Conservation (phyloP, 2,329 filamentous ascomycete species). For the Colletotrichum sp. region DNA sequence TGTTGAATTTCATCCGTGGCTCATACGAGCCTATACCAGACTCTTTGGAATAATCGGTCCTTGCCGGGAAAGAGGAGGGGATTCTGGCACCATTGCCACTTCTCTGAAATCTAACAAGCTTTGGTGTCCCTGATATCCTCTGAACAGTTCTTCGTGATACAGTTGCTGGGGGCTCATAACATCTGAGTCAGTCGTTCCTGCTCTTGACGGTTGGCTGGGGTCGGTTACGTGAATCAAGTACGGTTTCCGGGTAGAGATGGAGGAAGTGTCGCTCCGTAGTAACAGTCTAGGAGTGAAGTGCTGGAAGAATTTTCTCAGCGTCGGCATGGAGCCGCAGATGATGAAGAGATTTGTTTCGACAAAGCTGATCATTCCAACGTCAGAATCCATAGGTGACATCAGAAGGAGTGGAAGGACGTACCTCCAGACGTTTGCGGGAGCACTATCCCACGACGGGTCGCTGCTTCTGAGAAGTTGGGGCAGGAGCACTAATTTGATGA, state of each 20-base stretch:
- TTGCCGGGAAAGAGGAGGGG: not conserved
- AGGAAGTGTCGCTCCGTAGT: constrained; percentile 26
- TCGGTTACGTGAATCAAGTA: not conserved
- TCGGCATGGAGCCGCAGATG: constrained; percentile 44
- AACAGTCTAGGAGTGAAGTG: constrained; percentile 35
- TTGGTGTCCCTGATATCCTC: not conserved
- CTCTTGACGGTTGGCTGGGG: not conserved
- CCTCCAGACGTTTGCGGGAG: constrained; percentile 19
- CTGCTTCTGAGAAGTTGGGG: not conserved
- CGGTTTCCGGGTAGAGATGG: not conserved
- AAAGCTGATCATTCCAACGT: constrained; percentile 19
- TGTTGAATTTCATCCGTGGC: not conserved
- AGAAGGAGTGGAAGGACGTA: not conserved
- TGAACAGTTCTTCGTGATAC: not conserved
- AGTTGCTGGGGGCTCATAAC: not conserved
- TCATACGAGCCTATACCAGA: not conserved
- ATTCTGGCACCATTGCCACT: not conserved
- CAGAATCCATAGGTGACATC: rapidly evolving
- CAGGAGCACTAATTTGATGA: constrained; percentile 4
- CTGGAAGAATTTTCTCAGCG: constrained; percentile 42
- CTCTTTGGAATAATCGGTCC: not conserved
- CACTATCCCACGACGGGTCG: constrained; percentile 17
- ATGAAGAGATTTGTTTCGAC: constrained; percentile 45
- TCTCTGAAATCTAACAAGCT: not conserved
- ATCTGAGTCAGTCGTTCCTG: not conserved